Base-by-base conservation (phyloP, 441 rosid species). In the Adansonia rubrostipa region DNA sequence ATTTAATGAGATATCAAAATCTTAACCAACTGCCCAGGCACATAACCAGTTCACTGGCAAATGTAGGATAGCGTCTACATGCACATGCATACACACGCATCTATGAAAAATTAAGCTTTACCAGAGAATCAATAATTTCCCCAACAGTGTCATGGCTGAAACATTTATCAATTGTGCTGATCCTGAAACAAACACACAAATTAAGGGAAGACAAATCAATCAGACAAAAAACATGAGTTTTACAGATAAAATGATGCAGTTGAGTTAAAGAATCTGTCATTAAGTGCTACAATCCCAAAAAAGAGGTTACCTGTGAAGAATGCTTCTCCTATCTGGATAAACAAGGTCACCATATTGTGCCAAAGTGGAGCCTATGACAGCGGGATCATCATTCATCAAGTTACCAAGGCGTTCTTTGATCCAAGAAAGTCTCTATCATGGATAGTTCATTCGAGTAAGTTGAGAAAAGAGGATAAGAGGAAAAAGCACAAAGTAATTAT, bases 301-400 rank as follows among this genome's bases (percentile, higher is more conserved):
- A 61, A 40, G 60, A 47, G 36, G 40, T 79, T 90, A 92, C 99
- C 83, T 90, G 74, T 78, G 80, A 80, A 96, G 86, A 79, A 88
- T 80, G 54, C 96, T 92, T 78, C 81, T 79, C 68, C 78, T 84
- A 24, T 90, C 93, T 9, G 95, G 97, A 84, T 91, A 90, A 71
- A 93, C 97, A 84, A 93, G 86, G 80, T 94, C 98, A 80, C 93
- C 95, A 85, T 94, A 92, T 76, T 92, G 96, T 45, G 93, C 90
- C 82, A 96, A 94, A 81, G 98, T 85, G 73, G 86, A 79, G 81
- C 91, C 94, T 78, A 93, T 90, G 72, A 89, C 90, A 22, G 84
- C 69, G 13, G 92, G 92, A 83, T 91, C 97, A 87, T 96, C 98
- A 15, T 92, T 94, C 83, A 86, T 83, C 85, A 96, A 82, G 82